Percentiles rank a stretch among this genome's conserved stretches.
Conservation (phyloP, 805 yeast genomes). For the Pichia occidentalis region DNA sequence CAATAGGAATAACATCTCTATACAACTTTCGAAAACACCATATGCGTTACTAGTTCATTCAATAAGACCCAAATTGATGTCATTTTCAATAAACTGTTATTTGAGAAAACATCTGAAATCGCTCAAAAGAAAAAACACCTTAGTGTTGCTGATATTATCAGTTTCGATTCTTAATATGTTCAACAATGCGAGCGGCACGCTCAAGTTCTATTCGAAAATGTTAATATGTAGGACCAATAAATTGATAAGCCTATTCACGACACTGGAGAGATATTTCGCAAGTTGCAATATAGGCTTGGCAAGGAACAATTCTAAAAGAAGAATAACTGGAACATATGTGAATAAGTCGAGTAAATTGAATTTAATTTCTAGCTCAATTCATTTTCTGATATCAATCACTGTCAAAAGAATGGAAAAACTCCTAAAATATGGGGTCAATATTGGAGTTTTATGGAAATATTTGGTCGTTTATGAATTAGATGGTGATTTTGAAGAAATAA, state of each 20-base stretch:
- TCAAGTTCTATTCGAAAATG: conserved; percentile 8
- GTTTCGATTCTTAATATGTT: conserved; percentile 7
- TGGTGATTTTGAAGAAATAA: conserved; percentile 6
- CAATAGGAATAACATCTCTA: background rate
- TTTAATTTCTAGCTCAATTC: conserved; percentile 6
- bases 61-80: conserved; percentile 4
- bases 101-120: background rate
- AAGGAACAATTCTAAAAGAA: background rate
- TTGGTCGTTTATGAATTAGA: conserved; percentile 10
- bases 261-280: conserved; percentile 1
- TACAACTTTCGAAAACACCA: conserved; percentile 6
- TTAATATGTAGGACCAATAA: conserved; percentile 8
- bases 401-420: conserved; percentile 7
- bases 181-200: conserved; percentile 3
- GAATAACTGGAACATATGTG: no score
- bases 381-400: conserved; percentile 6
- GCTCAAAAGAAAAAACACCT: background rate
- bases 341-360: background rate
- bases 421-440: background rate
- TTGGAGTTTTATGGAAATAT: conserved; percentile 9
- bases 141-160: conserved; percentile 3
- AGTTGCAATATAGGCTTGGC: background rate
- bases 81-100: conserved; percentile 5
- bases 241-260: background rate
- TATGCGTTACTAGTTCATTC: conserved; percentile 10